Base-by-base conservation (phyloP, 163 green algal genomes). In the Prototheca wickerhamii region DNA sequence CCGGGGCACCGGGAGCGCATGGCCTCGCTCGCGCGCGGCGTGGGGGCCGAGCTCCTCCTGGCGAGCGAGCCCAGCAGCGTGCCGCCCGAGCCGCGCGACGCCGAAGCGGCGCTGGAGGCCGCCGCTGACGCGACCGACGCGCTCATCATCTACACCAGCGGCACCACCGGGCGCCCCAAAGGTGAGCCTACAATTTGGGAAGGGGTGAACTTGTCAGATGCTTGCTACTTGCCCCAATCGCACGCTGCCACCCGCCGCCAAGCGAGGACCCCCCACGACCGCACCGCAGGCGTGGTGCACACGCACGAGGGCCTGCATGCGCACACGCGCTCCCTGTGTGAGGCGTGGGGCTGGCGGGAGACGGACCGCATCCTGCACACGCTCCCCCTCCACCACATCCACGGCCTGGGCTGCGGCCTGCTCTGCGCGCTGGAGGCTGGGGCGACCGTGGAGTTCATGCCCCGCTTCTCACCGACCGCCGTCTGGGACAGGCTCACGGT, bases 111-210 rank as follows among this genome's bases (percentile, higher is more conserved):
- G 26, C 53, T 68, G 32, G 53, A 17, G 20, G 33, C 32, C 26
- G 29, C 44, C 15, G 17, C 21, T 1, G n/a, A 26, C 0, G 61
- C 54, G 2, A 49, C 62, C 1, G 86, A 82, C 4, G 84, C 92
- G 5, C 72, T 98, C 17, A 88, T 98, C 57, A 87, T 98, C 3
- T 98, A 97, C 82, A 98, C 92, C 7, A 95, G 84, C 65, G 92
- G 92, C 34, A 98, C 92, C 23, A 98, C 92, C 0, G 92, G 92
- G 1, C 69, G 70, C 21, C 90, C 92, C n/a, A 98, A 98, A 77
- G 92, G 91, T 59, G n/a, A n/a, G n/a, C n/a, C n/a, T n/a, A n/a
- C n/a, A n/a, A n/a, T n/a, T n/a, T n/a, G n/a, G n/a, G n/a, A n/a
- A n/a, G n/a, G n/a, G n/a, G n/a, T n/a, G n/a, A n/a, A n/a, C n/a